Evolutionary conservation across 1,139 yeast species (phyloP).

Genomic region (Sporopachydermia cereana): DNA sequence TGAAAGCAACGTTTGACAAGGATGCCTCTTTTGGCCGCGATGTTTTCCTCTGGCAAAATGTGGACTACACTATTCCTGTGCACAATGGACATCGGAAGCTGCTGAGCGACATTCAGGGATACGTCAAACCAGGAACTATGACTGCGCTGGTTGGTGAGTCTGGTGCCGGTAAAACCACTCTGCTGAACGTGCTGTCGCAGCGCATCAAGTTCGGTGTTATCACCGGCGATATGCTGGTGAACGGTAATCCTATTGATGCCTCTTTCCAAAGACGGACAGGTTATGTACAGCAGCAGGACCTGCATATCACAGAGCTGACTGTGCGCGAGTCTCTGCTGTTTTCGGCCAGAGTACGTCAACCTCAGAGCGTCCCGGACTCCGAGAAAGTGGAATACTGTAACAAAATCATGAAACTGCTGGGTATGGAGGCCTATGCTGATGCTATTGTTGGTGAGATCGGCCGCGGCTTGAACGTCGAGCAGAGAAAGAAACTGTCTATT

Average conservation of each 20-base stretch:
- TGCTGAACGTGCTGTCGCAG: constrained; percentile 46
- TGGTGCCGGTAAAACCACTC: constrained; percentile 63
- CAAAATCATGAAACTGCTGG: constrained; percentile 32
- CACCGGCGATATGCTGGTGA: constrained; percentile 44
- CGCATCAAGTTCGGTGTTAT: constrained; percentile 39
- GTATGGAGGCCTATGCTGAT: constrained; percentile 38
- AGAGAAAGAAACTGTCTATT: constrained; percentile 47
- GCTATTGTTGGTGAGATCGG: constrained; percentile 39
- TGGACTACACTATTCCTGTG: constrained; percentile 27
- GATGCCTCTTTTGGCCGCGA: constrained; percentile 11
- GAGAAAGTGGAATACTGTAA: constrained; percentile 38
- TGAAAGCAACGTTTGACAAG: background rate
- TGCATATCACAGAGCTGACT: constrained; percentile 37
- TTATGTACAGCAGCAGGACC: constrained; percentile 49
- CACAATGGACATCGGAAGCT: constrained; percentile 27
- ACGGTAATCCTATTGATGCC: constrained; percentile 34
- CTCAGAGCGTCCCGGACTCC: constrained; percentile 27
- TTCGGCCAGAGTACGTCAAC: constrained; percentile 38
- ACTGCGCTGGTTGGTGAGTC: constrained; percentile 63
- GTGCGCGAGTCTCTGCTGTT: constrained; percentile 40
- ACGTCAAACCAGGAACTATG: constrained; percentile 44
- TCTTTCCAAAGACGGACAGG: constrained; percentile 45
- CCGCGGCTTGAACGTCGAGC: constrained; percentile 47
- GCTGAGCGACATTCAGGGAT: constrained; percentile 43
- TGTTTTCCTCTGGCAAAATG: constrained; percentile 32